phyloP scores from a whole-genome alignment of 2,329 filamentous ascomycete species.

The Sclerotinia spermophila region DNA sequence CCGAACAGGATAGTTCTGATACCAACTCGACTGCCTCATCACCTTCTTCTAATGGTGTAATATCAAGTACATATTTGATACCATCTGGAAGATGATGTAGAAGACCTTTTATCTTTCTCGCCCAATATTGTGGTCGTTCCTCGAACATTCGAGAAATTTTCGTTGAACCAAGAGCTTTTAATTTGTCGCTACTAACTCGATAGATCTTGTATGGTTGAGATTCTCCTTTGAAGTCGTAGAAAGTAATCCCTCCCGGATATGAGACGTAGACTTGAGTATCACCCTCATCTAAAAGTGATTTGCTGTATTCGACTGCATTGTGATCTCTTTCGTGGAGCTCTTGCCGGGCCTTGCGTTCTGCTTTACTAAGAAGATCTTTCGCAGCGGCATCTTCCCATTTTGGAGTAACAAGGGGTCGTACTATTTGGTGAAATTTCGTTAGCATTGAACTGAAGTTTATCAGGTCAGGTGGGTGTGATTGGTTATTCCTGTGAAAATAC shows the following conservation, averaged over 20 bases:
- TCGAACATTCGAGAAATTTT: slow-evolving; percentile 47
- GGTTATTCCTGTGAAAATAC: background rate
- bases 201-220: slow-evolving; percentile 38
- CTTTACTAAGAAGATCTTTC: background rate
- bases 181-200: slow-evolving; percentile 46
- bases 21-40: slow-evolving; percentile 59
- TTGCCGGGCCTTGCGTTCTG: background rate
- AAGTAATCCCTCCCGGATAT: slow-evolving; percentile 35
- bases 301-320: slow-evolving; percentile 24
- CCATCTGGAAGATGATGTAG: slow-evolving; percentile 38
- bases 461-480: background rate
- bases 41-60: slow-evolving; percentile 59
- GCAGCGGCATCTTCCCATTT: background rate
- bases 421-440: background rate
- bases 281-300: slow-evolving; percentile 34
- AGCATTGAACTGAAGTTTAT: background rate
- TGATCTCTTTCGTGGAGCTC: slow-evolving; percentile 21
- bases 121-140: slow-evolving; percentile 42
- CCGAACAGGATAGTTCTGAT: slow-evolving; percentile 55
- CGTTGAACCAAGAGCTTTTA: slow-evolving; percentile 46
- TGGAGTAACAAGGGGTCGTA: no score
- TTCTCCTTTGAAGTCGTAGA: slow-evolving; percentile 30
- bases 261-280: slow-evolving; percentile 46
- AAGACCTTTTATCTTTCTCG: slow-evolving; percentile 38
- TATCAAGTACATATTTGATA: slow-evolving; percentile 58